A percentile compares a stretch with the other conserved stretches of the same genome.
phyloP scores from a whole-genome alignment of 2,329 filamentous ascomycete species.

The Sphaerostilbella broomeana region DNA sequence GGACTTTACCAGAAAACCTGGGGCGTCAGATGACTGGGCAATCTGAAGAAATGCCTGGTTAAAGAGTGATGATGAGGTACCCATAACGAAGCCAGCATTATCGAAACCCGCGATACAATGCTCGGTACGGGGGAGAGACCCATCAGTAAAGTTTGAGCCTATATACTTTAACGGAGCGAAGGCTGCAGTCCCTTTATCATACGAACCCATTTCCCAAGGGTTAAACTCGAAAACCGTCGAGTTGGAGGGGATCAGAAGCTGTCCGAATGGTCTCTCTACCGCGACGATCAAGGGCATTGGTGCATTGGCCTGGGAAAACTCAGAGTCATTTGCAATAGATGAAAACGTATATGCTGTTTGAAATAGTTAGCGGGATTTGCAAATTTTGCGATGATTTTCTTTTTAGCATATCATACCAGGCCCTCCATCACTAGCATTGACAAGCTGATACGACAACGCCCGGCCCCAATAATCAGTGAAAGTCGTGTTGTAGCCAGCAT shows the following conservation, averaged over 20 bases:
- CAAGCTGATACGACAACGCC: constrained; percentile 68
- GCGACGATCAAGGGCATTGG: constrained; percentile 71
- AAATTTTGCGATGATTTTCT: not conserved
- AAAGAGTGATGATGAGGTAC: constrained; percentile 79
- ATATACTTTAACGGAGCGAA: constrained; percentile 66
- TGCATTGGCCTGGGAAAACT: constrained; percentile 56
- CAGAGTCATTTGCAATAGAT: constrained; percentile 46
- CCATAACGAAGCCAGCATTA: constrained; percentile 76
- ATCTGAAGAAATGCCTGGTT: constrained; percentile 67
- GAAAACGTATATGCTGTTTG: constrained; percentile 65
- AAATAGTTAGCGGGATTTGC: not conserved
- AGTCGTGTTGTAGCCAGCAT: constrained; percentile 51
- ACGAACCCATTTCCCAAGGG: constrained; percentile 72
- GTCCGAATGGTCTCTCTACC: constrained; percentile 58
- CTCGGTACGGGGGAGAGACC: constrained; percentile 47
- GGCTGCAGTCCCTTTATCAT: constrained; percentile 63
- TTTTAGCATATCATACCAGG: constrained; percentile 30
- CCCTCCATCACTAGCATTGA: constrained; percentile 65
- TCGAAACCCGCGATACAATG: constrained; percentile 74
- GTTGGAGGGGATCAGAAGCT: constrained; percentile 58
- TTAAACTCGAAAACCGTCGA: constrained; percentile 73
- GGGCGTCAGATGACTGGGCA: constrained; percentile 33
- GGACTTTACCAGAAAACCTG: constrained; percentile 43
- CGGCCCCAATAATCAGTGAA: constrained; percentile 80
- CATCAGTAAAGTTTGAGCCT: constrained; percentile 64